These are phyloP conservation scores for Talinum fruticosum DNA, from an alignment of 148 eudicot genomes.

Conservation along the genomic window DNA sequence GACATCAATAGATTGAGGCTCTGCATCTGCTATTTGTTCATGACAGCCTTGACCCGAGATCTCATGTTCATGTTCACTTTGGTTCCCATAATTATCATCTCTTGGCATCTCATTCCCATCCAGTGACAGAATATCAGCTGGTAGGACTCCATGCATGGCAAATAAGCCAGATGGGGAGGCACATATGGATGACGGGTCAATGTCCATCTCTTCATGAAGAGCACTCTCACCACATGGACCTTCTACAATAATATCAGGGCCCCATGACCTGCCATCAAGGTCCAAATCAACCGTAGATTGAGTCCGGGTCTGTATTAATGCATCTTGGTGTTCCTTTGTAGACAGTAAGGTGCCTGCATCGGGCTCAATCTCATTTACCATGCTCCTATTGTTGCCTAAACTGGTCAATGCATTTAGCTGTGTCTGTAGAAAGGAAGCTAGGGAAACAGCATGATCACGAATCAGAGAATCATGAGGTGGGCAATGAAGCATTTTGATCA, in stretches of 20 bases:
- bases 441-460: conserved; percentile 90
- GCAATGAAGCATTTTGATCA: conserved; percentile 58
- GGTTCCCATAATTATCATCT: conserved; percentile 24
- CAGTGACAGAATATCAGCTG: conserved; percentile 26
- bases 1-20: conserved; percentile 23
- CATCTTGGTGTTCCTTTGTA: conserved; percentile 12
- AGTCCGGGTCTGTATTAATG: background rate
- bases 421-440: conserved; percentile 64
- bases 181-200: conserved; percentile 44
- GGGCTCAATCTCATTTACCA: conserved; percentile 23
- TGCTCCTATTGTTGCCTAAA: conserved; percentile 25
- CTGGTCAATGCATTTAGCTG: conserved; percentile 45
- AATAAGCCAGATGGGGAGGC: conserved; percentile 42
- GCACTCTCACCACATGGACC: conserved; percentile 16
- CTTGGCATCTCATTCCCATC: conserved; percentile 29
- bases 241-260: conserved; percentile 15
- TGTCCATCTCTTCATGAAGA: conserved; percentile 46
- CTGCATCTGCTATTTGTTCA: conserved; percentile 26
- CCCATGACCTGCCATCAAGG: conserved; percentile 12
- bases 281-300: conserved; percentile 6
- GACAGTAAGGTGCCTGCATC: conserved; percentile 5
- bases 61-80: conserved; percentile 23
- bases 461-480: conserved; percentile 68
- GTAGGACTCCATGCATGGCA: conserved; percentile 34
- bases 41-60: conserved; percentile 14